Evolutionary conservation across 2,329 filamentous ascomycete genomes (phyloP).

Genomic region (Pseudogymnoascus sp.): DNA sequence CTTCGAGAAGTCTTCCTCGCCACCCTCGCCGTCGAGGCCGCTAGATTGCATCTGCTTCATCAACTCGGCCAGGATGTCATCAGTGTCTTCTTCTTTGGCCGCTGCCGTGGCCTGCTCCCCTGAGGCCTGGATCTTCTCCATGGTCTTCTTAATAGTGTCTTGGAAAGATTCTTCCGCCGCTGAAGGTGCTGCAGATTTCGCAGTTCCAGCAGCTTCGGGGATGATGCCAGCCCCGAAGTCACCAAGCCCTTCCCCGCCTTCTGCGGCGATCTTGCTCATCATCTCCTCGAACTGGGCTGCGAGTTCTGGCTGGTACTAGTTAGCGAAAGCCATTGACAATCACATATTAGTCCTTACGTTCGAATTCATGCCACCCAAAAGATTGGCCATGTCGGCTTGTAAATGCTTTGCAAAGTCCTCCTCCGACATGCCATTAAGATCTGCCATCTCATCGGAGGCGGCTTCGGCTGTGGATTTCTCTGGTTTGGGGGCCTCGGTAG

Average conservation of each 20-base stretch:
- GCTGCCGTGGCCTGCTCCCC: slow-evolving; percentile 79
- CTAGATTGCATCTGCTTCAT: slow-evolving; percentile 76
- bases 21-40: slow-evolving; percentile 46
- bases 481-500: slow-evolving; percentile 24
- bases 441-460: slow-evolving; percentile 11
- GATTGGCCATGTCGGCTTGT: slow-evolving; percentile 80
- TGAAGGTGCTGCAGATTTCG: slow-evolving; percentile 21
- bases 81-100: slow-evolving; percentile 54
- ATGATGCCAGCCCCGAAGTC: slow-evolving; percentile 22
- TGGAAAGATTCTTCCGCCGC: slow-evolving; percentile 65
- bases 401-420: slow-evolving; percentile 77
- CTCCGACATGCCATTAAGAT: slow-evolving; percentile 48
- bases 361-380: slow-evolving; percentile 64
- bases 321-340: slow-evolving; percentile 1
- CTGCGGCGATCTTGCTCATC: slow-evolving; percentile 56
- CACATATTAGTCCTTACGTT: slow-evolving; percentile 36
- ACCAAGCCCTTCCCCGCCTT: slow-evolving; percentile 40
- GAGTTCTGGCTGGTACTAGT: slow-evolving; percentile 52
- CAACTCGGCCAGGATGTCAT: slow-evolving; percentile 87
- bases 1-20: slow-evolving; percentile 84
- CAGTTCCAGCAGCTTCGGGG: slow-evolving; percentile 17
- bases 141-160: slow-evolving; percentile 85
- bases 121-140: slow-evolving; percentile 91
- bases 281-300: slow-evolving; percentile 71
- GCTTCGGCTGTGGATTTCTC: slow-evolving; percentile 15